Conservation (phyloP, 2,329 filamentous ascomycete genomes). For the Helotiales sp. region DNA sequence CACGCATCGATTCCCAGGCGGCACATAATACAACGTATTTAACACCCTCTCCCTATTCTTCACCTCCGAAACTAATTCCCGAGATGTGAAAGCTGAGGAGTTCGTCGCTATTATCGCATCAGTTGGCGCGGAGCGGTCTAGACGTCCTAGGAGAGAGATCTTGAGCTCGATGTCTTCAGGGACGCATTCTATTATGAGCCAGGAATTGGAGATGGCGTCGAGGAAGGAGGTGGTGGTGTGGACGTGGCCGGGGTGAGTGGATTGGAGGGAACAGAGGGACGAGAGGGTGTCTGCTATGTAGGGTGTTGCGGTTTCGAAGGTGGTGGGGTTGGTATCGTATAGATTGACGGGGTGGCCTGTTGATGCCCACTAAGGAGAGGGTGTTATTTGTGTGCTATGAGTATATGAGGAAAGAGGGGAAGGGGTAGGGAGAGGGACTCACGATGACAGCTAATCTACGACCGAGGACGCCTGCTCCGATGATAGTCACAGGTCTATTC, state of each 20-base stretch:
- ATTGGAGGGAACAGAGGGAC: constrained; percentile 9
- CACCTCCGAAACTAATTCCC: constrained; percentile 41
- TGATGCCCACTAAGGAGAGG: constrained; percentile 20
- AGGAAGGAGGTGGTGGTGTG: constrained; percentile 23
- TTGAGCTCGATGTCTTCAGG: constrained; percentile 45
- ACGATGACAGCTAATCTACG: constrained; percentile 39
- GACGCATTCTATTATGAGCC: constrained; percentile 41
- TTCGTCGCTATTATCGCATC: constrained; percentile 46
- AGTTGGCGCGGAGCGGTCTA: constrained; percentile 38
- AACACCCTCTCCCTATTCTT: constrained; percentile 38
- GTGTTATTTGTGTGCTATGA: not conserved
- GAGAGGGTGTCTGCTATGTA: constrained; percentile 41
- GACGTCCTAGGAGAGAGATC: constrained; percentile 38
- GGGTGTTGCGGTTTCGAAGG: constrained; percentile 38
- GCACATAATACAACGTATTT: constrained; percentile 45
- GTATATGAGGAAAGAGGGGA: not conserved
- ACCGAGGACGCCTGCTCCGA: constrained; percentile 45
- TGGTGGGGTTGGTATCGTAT: constrained; percentile 41
- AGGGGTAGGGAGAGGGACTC: not conserved
- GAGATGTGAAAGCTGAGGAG: constrained; percentile 45
- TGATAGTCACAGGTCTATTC: constrained; percentile 37
- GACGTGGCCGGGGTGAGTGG: constrained; percentile 14
- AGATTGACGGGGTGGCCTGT: constrained; percentile 45
- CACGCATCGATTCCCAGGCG: constrained; percentile 27
- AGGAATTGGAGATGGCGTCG: constrained; percentile 29